These are phyloP conservation scores for Perkinsela sp. DNA, from an alignment of 208 protist genomes.

Conservation along the genomic window DNA sequence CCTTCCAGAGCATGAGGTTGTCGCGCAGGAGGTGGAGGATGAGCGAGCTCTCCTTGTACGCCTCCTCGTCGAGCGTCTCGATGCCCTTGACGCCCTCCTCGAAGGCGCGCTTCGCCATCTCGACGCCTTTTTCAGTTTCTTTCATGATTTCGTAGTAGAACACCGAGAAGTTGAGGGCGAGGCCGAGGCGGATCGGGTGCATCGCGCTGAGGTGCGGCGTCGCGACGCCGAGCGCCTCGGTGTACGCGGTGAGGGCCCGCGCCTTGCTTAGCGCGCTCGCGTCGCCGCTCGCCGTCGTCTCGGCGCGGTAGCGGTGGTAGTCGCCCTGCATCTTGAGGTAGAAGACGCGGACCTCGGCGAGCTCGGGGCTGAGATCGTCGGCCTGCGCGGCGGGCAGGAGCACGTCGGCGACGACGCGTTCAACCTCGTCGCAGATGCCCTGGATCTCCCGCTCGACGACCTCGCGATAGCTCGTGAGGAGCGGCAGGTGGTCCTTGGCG, in stretches of 20 bases:
- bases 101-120: slow-evolving; percentile 71
- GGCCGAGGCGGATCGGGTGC: slow-evolving; percentile 93
- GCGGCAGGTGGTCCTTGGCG: slow-evolving; percentile 24
- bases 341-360: slow-evolving; percentile 60
- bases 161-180: slow-evolving; percentile 97
- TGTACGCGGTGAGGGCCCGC: slow-evolving; percentile 54
- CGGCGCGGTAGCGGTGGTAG: slow-evolving; percentile 90
- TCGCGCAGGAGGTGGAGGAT: slow-evolving; percentile 96
- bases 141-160: slow-evolving; percentile 99
- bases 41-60: slow-evolving; percentile 92
- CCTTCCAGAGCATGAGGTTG: slow-evolving; percentile 94
- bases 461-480: slow-evolving; percentile 73
- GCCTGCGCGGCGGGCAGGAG: slow-evolving; percentile 78
- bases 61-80: slow-evolving; percentile 85
- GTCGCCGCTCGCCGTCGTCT: slow-evolving; percentile 59
- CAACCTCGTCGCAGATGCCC: slow-evolving; percentile 88
- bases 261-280: slow-evolving; percentile 38
- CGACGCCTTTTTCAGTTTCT: slow-evolving; percentile 67
- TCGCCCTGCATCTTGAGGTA: slow-evolving; percentile 83
- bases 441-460: slow-evolving; percentile 88
- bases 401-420: slow-evolving; percentile 75
- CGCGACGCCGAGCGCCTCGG: slow-evolving; percentile 50
- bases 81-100: slow-evolving; percentile 84
- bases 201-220: slow-evolving; percentile 65
- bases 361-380: slow-evolving; percentile 11